Evolutionary conservation across 805 yeast species (phyloP).

Genomic region (Saturnispora serradocipensis): DNA sequence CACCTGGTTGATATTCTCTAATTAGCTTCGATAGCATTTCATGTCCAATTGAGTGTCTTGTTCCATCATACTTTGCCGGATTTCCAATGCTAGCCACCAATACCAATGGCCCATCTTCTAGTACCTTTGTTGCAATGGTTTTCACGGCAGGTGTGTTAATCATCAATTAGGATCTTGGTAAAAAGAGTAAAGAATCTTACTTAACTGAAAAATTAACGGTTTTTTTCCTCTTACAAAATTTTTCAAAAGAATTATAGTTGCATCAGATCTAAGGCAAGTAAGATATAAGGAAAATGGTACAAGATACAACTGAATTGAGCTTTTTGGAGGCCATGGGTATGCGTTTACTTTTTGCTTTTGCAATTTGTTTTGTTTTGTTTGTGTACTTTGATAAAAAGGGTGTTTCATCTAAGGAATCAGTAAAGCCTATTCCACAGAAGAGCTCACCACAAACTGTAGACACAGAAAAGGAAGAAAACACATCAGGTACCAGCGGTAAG

Average conservation of each 20-base stretch:
- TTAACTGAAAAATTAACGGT: not conserved
- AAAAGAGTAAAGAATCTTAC: not conserved
- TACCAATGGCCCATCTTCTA: slow-evolving; percentile 19
- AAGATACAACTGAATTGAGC: not conserved
- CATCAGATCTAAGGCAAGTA: not conserved
- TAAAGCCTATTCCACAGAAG: not conserved
- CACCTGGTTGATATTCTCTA: not conserved
- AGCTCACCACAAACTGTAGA: slow-evolving; percentile 17
- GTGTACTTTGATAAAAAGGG: slow-evolving; percentile 20
- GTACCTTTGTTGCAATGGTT: not conserved
- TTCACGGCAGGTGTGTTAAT: not conserved
- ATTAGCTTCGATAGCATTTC: slow-evolving; percentile 32
- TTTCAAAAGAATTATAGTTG: not conserved
- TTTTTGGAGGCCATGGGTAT: slow-evolving; percentile 16
- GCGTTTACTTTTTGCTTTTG: slow-evolving; percentile 20
- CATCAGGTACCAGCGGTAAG: not conserved
- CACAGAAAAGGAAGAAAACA: slow-evolving; percentile 5
- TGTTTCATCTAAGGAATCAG: slow-evolving; percentile 7
- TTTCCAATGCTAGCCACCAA: slow-evolving; percentile 59
- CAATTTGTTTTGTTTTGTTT: slow-evolving; percentile 15
- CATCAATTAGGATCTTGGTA: not conserved
- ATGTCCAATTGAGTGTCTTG: slow-evolving; percentile 79
- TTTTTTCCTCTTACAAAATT: not conserved
- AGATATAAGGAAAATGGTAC: not conserved
- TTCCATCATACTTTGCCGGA: slow-evolving; percentile 50